A percentile compares a stretch with the other conserved stretches of the same genome.
These are phyloP conservation scores for Euclidium syriacum DNA, from an alignment of 345 rosid genomes.

Conservation along the genomic window DNA sequence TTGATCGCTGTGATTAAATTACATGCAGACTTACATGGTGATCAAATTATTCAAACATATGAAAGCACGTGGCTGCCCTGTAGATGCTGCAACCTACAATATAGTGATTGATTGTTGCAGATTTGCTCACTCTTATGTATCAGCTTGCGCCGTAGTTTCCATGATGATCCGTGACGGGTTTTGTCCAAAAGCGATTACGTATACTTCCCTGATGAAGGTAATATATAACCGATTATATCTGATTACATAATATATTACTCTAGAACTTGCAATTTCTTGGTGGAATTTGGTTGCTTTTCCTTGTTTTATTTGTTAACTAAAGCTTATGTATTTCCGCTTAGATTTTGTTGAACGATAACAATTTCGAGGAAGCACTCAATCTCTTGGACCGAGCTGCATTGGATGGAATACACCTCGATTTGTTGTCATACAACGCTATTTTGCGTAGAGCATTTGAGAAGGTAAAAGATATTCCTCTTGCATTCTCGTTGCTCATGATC, in stretches of 20 bases:
- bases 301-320: conserved; percentile 6
- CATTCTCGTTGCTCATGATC: not conserved
- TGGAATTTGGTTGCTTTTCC: not conserved
- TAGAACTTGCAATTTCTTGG: not conserved
- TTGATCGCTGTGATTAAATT: conserved; percentile 10
- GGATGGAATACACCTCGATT: conserved; percentile 47
- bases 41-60: conserved; percentile 51
- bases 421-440: conserved; percentile 55
- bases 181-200: conserved; percentile 38
- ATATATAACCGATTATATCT: not conserved
- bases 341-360: conserved; percentile 45
- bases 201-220: conserved; percentile 65
- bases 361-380: conserved; percentile 49
- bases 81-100: conserved; percentile 48
- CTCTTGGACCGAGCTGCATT: conserved; percentile 48
- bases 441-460: conserved; percentile 44
- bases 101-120: conserved; percentile 75
- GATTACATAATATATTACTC: not conserved
- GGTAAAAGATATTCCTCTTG: conserved; percentile 35
- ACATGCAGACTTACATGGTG: conserved; percentile 51
- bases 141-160: conserved; percentile 61
- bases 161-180: conserved; percentile 78
- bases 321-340: conserved; percentile 29
- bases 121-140: conserved; percentile 39
- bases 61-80: conserved; percentile 40